Evolutionary conservation across 1,284 basidiomycete species (phyloP), one percentile per base, ranked within the genome.

Genomic region (Leccinum variabile): DNA sequence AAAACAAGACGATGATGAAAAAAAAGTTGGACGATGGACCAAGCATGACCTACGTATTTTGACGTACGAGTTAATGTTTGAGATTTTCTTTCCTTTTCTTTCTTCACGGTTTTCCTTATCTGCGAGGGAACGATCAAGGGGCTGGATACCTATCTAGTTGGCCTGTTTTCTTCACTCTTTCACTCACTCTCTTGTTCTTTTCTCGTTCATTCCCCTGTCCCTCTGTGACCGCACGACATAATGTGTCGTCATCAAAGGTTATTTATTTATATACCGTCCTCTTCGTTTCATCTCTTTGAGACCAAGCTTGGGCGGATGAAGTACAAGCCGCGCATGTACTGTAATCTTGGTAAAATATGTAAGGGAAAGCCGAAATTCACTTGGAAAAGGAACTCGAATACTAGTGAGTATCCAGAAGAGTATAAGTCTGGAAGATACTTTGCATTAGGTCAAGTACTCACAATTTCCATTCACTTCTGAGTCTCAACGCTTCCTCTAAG

Each of bases 71-170:
- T 75, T 10, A 72, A 72, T 74, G 63, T 63, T 35, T 35, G 35
- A 35, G 35, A 6, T 14, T 14, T 37, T 37, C 2, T 13, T 14
- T 13, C 5, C 5, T 35, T 14, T 5, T 14, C 5, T 50, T 18
- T 55, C 54, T 62, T 70, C 60, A 35, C 33, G 33, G 33, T 56
- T 59, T 63, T 57, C 10, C n/a, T 61, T 57, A 61, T 66, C 56
- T 64, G 63, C 63, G 63, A 67, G 68, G 66, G 64, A 67, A 70
- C 72, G 65, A 63, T 64, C 30, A 50, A 60, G 64, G 62, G 70
- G 71, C 66, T 64, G 65, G 67, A 72, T 72, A 72, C 72, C 70
- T 69, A 72, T 75, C 69, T 71, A 70, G 65, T 65, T 68, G 25
- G 64, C 67, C 69, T 65, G 59, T 57, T 58, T 56, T 59, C 30